phyloP scores from a whole-genome alignment of 2,329 filamentous ascomycete genomes.

The Calycina marina region DNA sequence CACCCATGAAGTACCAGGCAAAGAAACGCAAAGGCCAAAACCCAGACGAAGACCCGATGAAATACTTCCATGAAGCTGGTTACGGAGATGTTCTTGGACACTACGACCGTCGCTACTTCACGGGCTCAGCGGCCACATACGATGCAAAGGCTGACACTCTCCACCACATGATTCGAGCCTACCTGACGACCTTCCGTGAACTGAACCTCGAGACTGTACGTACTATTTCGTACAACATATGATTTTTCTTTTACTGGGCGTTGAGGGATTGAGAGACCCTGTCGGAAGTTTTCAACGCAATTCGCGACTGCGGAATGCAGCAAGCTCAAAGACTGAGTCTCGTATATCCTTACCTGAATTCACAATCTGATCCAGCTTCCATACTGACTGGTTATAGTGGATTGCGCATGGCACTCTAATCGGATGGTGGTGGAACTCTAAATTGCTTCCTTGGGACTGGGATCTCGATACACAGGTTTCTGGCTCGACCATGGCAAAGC shows the following conservation, averaged over 20 bases:
- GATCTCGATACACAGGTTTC: conserved; percentile 73
- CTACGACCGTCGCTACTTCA: conserved; percentile 62
- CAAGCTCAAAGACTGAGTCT: too few species aligned
- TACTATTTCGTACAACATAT: too few species aligned
- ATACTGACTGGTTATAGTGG: too few species aligned
- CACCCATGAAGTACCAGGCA: background rate
- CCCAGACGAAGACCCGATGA: conserved; percentile 7
- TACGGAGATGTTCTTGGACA: conserved; percentile 46
- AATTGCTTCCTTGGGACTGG: conserved; percentile 72
- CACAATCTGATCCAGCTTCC: too few species aligned
- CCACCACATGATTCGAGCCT: conserved; percentile 56
- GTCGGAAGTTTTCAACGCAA: too few species aligned
- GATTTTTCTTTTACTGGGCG: too few species aligned
- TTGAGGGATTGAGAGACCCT: too few species aligned
- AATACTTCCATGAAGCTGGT: conserved; percentile 39
- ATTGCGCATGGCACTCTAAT: conserved; percentile 72
- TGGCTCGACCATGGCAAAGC: conserved; percentile 46
- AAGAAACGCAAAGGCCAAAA: background rate
- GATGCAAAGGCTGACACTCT: conserved; percentile 51
- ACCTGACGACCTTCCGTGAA: conserved; percentile 50
- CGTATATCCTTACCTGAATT: too few species aligned
- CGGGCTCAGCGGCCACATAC: conserved; percentile 42
- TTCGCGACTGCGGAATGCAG: too few species aligned
- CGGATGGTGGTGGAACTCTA: conserved; percentile 79
- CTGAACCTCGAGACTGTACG: conserved; percentile 59